phyloP scores from a whole-genome alignment of 192 early-diverging fungal genomes.

The Coemansia sp. region DNA sequence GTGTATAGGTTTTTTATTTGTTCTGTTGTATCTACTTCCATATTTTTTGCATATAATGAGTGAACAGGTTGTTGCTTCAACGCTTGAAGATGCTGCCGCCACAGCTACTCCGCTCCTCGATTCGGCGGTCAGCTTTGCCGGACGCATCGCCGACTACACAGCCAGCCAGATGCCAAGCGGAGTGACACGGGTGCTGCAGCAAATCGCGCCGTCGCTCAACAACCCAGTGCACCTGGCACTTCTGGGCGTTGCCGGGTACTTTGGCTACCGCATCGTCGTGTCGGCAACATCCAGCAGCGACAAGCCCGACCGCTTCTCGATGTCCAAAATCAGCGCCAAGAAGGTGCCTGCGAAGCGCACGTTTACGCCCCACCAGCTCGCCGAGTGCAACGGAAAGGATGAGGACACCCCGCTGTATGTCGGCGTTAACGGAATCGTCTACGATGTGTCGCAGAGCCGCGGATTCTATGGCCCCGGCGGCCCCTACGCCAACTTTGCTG shows the following conservation, averaged over 20 bases:
- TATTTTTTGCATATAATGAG: neutral
- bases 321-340: constrained; percentile 23
- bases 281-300: neutral
- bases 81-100: neutral
- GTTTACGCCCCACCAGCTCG: constrained; percentile 78
- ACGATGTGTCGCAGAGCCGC: constrained; percentile 80
- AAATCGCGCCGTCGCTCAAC: constrained; percentile 19
- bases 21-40: neutral
- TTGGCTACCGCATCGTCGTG: constrained; percentile 30
- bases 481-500: constrained; percentile 95
- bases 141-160: constrained; percentile 6
- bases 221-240: constrained; percentile 27
- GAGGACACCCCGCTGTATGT: constrained; percentile 67
- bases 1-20: neutral
- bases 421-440: constrained; percentile 83
- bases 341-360: constrained; percentile 49
- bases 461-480: constrained; percentile 90
- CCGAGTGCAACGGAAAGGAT: constrained; percentile 69
- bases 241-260: constrained; percentile 29
- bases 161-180: neutral
- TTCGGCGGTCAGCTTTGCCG: neutral
- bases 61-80: neutral
- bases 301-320: constrained; percentile 29
- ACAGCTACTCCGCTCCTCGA: neutral
- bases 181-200: constrained; percentile 9